phyloP scores from a whole-genome alignment of 139 green algal genomes.

The Trebouxia sp. region DNA sequence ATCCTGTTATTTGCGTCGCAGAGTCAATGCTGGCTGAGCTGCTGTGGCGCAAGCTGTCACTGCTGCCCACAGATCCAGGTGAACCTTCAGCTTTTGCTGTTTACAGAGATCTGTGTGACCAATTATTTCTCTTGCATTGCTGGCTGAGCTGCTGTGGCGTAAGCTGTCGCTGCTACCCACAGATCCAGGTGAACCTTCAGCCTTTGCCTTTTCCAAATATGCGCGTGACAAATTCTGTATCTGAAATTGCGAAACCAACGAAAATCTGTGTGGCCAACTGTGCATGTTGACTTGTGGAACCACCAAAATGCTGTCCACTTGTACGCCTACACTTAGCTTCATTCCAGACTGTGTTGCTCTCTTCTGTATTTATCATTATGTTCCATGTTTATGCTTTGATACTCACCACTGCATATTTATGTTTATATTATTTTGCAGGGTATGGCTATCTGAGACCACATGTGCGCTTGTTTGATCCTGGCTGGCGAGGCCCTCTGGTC shows the following conservation, averaged over 20 bases:
- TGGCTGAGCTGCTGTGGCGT: background rate
- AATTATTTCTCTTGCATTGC: too few species aligned
- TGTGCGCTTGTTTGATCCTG: slow-evolving; percentile 22
- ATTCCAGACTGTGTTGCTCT: background rate
- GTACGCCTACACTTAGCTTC: background rate
- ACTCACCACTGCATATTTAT: background rate
- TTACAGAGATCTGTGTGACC: too few species aligned
- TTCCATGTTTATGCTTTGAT: background rate
- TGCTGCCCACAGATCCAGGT: slow-evolving; percentile 19
- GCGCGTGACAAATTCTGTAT: too few species aligned
- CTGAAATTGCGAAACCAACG: too few species aligned
- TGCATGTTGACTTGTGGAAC: too few species aligned
- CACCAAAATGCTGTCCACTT: background rate
- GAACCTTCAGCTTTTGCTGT: background rate
- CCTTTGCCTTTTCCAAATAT: background rate
- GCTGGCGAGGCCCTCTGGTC: slow-evolving; percentile 3
- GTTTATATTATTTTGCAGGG: background rate
- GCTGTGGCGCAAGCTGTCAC: background rate
- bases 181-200: background rate
- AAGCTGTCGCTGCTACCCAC: slow-evolving; percentile 11
- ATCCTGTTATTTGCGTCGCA: background rate
- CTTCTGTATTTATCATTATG: too few species aligned
- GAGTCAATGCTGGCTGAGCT: slow-evolving; percentile 19
- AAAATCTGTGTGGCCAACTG: too few species aligned
- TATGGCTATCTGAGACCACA: slow-evolving; percentile 29